Base-by-base conservation (phyloP, 257 asterid species). In the Leonotis leonurus region DNA sequence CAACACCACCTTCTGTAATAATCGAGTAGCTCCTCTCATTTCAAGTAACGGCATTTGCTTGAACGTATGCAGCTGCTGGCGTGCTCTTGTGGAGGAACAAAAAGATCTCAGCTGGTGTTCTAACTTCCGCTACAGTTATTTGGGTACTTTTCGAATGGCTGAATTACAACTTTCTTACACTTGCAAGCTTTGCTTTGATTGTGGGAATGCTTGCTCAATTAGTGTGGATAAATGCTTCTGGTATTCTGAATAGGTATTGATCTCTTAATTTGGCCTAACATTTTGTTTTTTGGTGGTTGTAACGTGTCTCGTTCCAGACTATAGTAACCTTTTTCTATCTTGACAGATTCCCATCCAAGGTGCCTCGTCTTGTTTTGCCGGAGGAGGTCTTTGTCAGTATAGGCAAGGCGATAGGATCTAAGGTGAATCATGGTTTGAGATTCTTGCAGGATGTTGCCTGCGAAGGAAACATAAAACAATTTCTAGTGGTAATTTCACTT, bases 71-170 rank as follows among this genome's bases (percentile, higher is more conserved):
- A 90, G 97, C 97, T 80, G 96, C 97, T 65, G 95, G 85, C 68
- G 85, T 85, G 60, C 75, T 90, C 58, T 67, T 90, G 26, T 90
- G 97, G 97, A 87, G 93, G 77, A 79, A 87, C 80, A 90, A 90
- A 84, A 90, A 78, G 80, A 87, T 81, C 53, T 90, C 95, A 26
- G 95, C 90, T 16, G 75, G 96, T 39, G 68, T 73, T 32, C 73
- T 90, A 50, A 59, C 78, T 24, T 75, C 83, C 43, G 90, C 97
- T 8, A 85, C 97, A 2, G 63, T 72, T 10, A 30, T 75, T 65
- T 90, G 97, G 97, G 79, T 85, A 72, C 81, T 90, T 16, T 87
- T 90, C 45, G 96, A 87, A 68, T 90, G 95, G 97, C 92, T 90
- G n/a, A 76, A 84, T 36, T 90, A 83, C 78, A 71, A 87, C 70